Percentiles rank a stretch among this genome's conserved stretches.
Evolutionary conservation across 768 basidiomycete genomes (phyloP).

Genomic region (Trametes cubensis): DNA sequence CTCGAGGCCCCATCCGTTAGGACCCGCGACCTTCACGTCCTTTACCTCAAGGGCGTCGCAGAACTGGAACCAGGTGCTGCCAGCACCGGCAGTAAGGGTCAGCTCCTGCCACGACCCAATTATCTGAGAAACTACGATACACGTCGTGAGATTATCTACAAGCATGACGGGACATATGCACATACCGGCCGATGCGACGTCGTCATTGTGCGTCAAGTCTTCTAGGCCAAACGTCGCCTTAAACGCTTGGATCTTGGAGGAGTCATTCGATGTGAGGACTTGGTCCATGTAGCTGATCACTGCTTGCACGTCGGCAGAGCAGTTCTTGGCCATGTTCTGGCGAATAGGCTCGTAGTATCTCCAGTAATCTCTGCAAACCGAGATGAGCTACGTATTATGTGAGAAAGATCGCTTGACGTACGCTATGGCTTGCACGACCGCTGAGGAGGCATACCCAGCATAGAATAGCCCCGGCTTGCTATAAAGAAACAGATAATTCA

Average conservation of each 20-base stretch:
- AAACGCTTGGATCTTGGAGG: constrained; percentile 51
- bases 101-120: constrained; percentile 51
- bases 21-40: constrained; percentile 50
- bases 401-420: neutral
- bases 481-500: too few relatives aligned
- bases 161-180: neutral
- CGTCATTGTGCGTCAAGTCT: constrained; percentile 59
- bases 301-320: constrained; percentile 68
- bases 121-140: too few relatives aligned
- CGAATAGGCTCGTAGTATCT: constrained; percentile 73
- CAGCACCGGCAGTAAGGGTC: neutral
- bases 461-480: constrained; percentile 60
- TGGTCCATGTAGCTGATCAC: constrained; percentile 62
- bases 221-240: constrained; percentile 63
- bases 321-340: constrained; percentile 67
- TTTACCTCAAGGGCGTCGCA: constrained; percentile 70
- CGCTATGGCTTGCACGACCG: constrained; percentile 35
- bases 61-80: constrained; percentile 52
- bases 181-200: constrained; percentile 60
- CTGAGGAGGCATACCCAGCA: constrained; percentile 63
- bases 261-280: constrained; percentile 49
- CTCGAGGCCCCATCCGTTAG: constrained; percentile 60
- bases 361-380: constrained; percentile 47
- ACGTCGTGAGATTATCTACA: too few relatives aligned
- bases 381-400: neutral